Evolutionary conservation across 2,329 filamentous ascomycete genomes (phyloP).

Genomic region (Neonectria hederae): DNA sequence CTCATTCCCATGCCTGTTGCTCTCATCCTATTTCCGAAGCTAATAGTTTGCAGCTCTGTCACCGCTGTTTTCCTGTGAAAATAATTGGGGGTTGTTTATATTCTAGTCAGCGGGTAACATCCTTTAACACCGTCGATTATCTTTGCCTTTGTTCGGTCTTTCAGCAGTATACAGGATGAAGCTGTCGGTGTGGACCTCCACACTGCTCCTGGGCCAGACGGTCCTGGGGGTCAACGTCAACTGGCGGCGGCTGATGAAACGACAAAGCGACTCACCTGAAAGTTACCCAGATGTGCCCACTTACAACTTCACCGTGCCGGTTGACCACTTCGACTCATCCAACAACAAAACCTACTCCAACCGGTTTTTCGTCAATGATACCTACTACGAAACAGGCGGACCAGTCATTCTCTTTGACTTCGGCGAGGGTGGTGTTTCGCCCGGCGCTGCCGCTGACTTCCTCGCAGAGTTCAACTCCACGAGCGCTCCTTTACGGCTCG

Average conservation of each 20-base stretch:
- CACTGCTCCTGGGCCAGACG: conserved; percentile 11
- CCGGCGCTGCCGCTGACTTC: conserved; percentile 10
- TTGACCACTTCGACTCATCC: conserved; percentile 37
- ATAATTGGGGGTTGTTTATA: neutral
- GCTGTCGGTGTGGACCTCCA: conserved; percentile 5
- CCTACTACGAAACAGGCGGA: conserved; percentile 35
- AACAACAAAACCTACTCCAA: conserved; percentile 33
- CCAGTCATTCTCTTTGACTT: conserved; percentile 39
- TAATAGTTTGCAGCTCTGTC: neutral
- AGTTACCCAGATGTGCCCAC: conserved; percentile 14
- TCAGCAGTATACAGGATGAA: conserved; percentile 1
- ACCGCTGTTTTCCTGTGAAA: neutral
- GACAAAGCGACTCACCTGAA: neutral
- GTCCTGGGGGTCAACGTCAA: conserved; percentile 13
- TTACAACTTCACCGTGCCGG: conserved; percentile 26
- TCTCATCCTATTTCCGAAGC: neutral
- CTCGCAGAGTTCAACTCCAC: conserved; percentile 23
- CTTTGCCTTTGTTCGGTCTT: neutral
- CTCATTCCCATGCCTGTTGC: neutral
- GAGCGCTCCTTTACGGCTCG: conserved; percentile 31
- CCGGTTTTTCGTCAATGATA: conserved; percentile 38
- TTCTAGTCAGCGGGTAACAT: neutral
- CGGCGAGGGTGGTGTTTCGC: conserved; percentile 30
- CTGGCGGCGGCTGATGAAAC: conserved; percentile 7
- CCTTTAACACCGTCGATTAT: neutral